Evolutionary conservation across 2,329 filamentous ascomycete species (phyloP).

Genomic region (Neurospora crassa): DNA sequence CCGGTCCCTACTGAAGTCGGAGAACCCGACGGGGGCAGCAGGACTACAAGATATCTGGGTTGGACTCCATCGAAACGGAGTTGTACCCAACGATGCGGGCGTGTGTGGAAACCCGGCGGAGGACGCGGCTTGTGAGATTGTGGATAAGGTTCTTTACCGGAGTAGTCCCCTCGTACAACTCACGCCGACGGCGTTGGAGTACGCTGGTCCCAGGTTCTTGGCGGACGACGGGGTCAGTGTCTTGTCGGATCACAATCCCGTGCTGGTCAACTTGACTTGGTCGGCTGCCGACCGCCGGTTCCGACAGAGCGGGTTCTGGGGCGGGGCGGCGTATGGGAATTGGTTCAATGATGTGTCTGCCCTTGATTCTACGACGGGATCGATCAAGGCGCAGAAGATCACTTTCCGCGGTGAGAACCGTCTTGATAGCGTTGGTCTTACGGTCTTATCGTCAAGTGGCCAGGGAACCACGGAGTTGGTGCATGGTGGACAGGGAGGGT

Average conservation of each 20-base stretch:
- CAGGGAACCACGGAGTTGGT: slow-evolving; percentile 31
- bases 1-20: slow-evolving; percentile 24
- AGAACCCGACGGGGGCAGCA: slow-evolving; percentile 24
- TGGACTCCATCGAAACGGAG: slow-evolving; percentile 38
- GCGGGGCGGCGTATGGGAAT: slow-evolving; percentile 34
- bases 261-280: slow-evolving; percentile 46
- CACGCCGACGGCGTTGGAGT: slow-evolving; percentile 40
- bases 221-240: slow-evolving; percentile 41
- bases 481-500: slow-evolving; percentile 46
- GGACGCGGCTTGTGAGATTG: slow-evolving; percentile 48
- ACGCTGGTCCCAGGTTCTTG: slow-evolving; percentile 47
- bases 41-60: slow-evolving; percentile 52
- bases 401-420: slow-evolving; percentile 37
- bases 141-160: slow-evolving; percentile 59
- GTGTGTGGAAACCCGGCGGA: slow-evolving; percentile 50
- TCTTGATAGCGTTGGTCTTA: slow-evolving; percentile 40
- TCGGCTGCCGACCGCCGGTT: slow-evolving; percentile 21
- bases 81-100: slow-evolving; percentile 32
- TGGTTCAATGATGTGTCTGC: slow-evolving; percentile 47
- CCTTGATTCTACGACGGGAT: slow-evolving; percentile 24
- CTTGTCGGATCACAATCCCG: slow-evolving; percentile 56
- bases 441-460: slow-evolving; percentile 23
- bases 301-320: slow-evolving; percentile 35
- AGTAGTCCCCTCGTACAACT: slow-evolving; percentile 37
- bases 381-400: slow-evolving; percentile 26